Base-by-base conservation (phyloP, 768 basidiomycete genomes). In the Panellus pusillus region DNA sequence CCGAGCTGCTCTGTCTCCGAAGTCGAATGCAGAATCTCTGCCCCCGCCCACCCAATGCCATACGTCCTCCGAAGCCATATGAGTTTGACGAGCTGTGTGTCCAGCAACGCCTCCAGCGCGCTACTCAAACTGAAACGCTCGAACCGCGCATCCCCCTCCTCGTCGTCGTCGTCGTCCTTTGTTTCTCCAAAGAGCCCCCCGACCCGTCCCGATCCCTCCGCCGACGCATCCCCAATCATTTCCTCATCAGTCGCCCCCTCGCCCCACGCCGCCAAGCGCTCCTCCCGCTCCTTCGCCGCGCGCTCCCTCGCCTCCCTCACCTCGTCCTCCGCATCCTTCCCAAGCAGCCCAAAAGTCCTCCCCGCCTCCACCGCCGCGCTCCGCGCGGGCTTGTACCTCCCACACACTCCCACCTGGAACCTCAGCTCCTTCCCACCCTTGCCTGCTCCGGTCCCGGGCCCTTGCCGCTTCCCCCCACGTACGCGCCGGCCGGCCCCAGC, bases 21-120 rank as follows among this genome's bases (percentile, higher is more conserved):
- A 61, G 76, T 71, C 46, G 73, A 63, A 42, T 74, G 65, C 43
- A 88, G 69, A 15, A 74, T 58, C 61, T 89, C 88, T 3, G 86
- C 87, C 3, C 80, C 84, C 3, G 86, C 83, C 87, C 87, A 90
- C 12, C 84, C 84, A 12, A 86, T 67, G 4, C 70, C 70, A 58
- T 79, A 84, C 60, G 72, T 72, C 31, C 77, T 63, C 40, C 86
- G 71, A 3, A 83, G 63, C 52, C 76, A 76, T 19, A 89, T 65
- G 15, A 88, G 61, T 42, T 73, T 76, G 24, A 84, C 63, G 53
- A 89, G 77, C 9, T 77, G 72, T 46, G 82, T 73, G 47, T 86
- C 78, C 55, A 89, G 69, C 39, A 87, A 66, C 3, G 80, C 73
- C 62, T 88, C 85, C 28, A 90, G 66, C 6, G 86, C 81, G 36